Percentiles rank a stretch among this genome's conserved stretches.
phyloP scores from a whole-genome alignment of 345 rosid species.

The Reutealis trisperma region DNA sequence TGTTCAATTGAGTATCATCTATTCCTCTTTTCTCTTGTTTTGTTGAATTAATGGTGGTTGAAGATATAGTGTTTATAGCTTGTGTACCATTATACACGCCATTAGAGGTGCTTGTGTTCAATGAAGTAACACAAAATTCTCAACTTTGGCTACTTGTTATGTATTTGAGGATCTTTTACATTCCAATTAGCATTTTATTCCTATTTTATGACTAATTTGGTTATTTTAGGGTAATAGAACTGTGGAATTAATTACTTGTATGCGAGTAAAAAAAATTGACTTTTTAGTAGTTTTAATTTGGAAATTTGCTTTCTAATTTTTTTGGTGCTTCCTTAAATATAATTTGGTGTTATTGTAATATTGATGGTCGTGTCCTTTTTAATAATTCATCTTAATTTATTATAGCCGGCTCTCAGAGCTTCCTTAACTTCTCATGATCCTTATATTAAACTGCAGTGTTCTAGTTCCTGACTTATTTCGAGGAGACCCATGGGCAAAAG shows the following conservation, averaged over 20 bases:
- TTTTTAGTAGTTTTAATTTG: too few species aligned
- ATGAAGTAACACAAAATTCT: not conserved
- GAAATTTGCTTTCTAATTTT: not conserved
- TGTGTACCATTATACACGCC: not conserved
- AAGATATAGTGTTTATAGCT: not conserved
- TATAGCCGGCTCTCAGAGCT: not conserved
- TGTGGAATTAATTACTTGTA: not conserved
- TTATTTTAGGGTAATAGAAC: not conserved
- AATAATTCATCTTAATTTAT: not conserved
- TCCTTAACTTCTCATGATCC: not conserved
- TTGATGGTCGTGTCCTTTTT: not conserved
- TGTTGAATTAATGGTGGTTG: not conserved
- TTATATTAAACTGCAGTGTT: constrained; percentile 50
- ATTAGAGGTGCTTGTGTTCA: not conserved
- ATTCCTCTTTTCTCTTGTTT: not conserved
- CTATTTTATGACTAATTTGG: not conserved
- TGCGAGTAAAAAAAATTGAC: not conserved
- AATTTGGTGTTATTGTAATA: not conserved
- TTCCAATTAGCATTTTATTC: not conserved
- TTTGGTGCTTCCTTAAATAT: not conserved
- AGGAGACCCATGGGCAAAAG: constrained; percentile 75
- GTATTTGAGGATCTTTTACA: not conserved
- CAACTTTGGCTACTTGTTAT: not conserved
- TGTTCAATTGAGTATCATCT: not conserved
- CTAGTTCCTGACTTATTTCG: constrained; percentile 87